Evolutionary conservation across 306 rosid species (phyloP).

Genomic region (Cicer pinnatifidum): DNA sequence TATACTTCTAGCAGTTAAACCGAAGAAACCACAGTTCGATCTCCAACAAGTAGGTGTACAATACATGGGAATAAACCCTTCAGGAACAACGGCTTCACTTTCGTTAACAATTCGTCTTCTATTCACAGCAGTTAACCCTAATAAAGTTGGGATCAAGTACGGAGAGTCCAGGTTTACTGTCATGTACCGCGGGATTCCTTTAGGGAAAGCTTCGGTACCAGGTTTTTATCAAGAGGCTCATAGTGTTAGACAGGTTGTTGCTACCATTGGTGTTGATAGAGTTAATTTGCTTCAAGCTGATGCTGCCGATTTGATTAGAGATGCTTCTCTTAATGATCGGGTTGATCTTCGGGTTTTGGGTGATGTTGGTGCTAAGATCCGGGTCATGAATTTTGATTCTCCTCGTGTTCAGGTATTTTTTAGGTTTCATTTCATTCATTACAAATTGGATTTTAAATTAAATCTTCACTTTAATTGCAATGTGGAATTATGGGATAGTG

Average conservation of each 20-base stretch:
- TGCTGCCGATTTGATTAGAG: conserved; percentile 78
- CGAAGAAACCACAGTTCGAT: conserved; percentile 94
- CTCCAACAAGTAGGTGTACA: conserved; percentile 89
- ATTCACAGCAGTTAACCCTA: conserved; percentile 81
- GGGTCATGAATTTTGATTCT: conserved; percentile 79
- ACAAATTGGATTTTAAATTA: conserved; percentile 10
- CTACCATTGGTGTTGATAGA: conserved; percentile 77
- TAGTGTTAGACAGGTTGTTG: conserved; percentile 66
- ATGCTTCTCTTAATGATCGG: conserved; percentile 85
- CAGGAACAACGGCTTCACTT: conserved; percentile 59
- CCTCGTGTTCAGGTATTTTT: conserved; percentile 81
- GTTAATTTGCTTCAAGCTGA: conserved; percentile 82
- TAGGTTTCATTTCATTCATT: background rate
- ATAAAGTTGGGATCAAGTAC: conserved; percentile 94
- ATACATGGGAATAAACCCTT: conserved; percentile 66
- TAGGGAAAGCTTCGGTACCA: conserved; percentile 80
- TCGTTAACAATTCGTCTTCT: conserved; percentile 74
- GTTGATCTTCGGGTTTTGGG: conserved; percentile 83
- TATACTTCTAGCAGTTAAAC: conserved; percentile 79
- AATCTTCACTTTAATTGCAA: background rate
- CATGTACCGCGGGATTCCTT: conserved; percentile 93
- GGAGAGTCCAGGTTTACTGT: conserved; percentile 88
- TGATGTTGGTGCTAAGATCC: conserved; percentile 98
- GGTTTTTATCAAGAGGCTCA: conserved; percentile 87
- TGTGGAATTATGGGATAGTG: background rate